A percentile compares a stretch with the other conserved stretches of the same genome.
Evolutionary conservation across 345 rosid species (phyloP).

Genomic region (Microcos paniculata): DNA sequence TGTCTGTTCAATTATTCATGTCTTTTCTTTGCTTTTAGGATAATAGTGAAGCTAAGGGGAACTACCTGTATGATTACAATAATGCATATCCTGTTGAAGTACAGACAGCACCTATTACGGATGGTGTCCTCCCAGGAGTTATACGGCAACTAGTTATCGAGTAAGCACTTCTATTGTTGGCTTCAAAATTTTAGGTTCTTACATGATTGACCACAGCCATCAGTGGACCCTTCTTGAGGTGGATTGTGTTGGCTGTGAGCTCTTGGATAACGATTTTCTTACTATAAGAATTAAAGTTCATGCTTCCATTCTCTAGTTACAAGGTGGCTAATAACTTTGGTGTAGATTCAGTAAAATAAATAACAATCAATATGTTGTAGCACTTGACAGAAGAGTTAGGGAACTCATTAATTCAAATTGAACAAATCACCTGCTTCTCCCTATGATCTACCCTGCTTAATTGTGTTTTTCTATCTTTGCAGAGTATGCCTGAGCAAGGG

Average conservation of each 20-base stretch:
- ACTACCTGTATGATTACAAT: slow-evolving; percentile 8
- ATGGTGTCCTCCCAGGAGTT: slow-evolving; percentile 85
- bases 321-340: neutral
- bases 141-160: slow-evolving; percentile 82
- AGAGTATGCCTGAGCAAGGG: slow-evolving; percentile 63
- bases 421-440: too few relatives aligned
- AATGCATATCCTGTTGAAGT: slow-evolving; percentile 47
- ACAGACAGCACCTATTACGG: slow-evolving; percentile 75
- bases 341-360: neutral
- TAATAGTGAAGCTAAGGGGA: slow-evolving; percentile 20
- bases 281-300: neutral
- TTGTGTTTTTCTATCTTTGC: slow-evolving; percentile 11
- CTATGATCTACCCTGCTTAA: neutral
- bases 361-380: neutral
- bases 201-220: neutral
- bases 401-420: neutral
- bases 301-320: neutral
- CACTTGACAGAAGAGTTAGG: neutral
- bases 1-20: neutral
- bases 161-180: slow-evolving; percentile 37
- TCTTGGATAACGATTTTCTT: neutral
- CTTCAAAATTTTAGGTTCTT: neutral
- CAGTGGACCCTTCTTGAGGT: neutral
- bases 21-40: slow-evolving; percentile 33
- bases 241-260: neutral